A percentile compares a stretch with the other conserved stretches of the same genome.
These are phyloP conservation scores for Hypoxylon sp. DNA, from an alignment of 2,329 filamentous ascomycete species.

Conservation along the genomic window DNA sequence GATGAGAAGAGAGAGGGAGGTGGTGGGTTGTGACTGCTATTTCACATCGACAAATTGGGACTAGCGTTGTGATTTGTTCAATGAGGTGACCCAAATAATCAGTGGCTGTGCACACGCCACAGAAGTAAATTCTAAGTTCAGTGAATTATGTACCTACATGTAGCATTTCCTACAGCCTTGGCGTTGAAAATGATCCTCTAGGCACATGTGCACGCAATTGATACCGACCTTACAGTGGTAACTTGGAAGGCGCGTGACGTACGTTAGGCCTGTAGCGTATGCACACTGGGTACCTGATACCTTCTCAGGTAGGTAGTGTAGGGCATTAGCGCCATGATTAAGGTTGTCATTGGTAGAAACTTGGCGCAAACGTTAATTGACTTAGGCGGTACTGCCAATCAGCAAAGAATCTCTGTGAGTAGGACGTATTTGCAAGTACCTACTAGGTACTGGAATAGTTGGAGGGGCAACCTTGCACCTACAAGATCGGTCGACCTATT, in stretches of 20 bases:
- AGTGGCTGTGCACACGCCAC: conserved; percentile 17
- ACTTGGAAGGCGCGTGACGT: too few relatives aligned
- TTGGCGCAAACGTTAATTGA: neutral
- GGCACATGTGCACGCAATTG: neutral
- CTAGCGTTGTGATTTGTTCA: conserved; percentile 16
- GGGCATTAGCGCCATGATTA: neutral
- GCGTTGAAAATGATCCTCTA: neutral
- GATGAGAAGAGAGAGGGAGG: conserved; percentile 10
- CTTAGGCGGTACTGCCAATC: neutral
- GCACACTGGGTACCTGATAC: too few relatives aligned
- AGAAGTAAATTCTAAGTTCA: neutral
- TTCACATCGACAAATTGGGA: conserved; percentile 5
- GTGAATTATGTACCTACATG: neutral
- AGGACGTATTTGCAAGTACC: neutral
- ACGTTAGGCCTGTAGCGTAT: too few relatives aligned
- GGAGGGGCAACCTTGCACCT: conserved; percentile 38
- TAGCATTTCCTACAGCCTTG: neutral
- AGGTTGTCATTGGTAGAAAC: neutral
- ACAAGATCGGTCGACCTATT: neutral
- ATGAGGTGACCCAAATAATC: conserved; percentile 10
- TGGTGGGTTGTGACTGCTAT: conserved; percentile 9
- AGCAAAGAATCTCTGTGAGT: neutral
- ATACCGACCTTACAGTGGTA: too few relatives aligned
- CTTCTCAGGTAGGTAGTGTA: neutral
- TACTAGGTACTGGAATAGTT: conserved; percentile 7